Conservation (phyloP, 2,329 filamentous ascomycete species). For the Exutisphaerella laricina region DNA sequence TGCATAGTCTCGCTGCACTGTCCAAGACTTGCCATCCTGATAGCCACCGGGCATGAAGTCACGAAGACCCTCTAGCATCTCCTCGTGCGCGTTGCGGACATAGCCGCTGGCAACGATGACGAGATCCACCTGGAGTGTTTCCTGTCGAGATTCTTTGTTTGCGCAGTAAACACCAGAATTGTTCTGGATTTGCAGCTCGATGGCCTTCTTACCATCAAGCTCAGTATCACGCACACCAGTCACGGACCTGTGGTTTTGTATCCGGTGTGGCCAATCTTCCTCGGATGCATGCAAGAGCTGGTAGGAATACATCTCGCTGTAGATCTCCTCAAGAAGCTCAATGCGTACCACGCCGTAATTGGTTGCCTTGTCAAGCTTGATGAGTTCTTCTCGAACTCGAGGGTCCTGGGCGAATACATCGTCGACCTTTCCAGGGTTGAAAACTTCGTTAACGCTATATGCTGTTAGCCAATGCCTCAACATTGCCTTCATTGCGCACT, state of each 20-base stretch:
- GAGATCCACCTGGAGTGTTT: slow-evolving; percentile 69
- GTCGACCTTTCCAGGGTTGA: slow-evolving; percentile 82
- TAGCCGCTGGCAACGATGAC: slow-evolving; percentile 89
- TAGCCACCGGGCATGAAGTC: slow-evolving; percentile 57
- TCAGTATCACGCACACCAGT: slow-evolving; percentile 43
- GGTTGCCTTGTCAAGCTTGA: slow-evolving; percentile 70
- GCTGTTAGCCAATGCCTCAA: slow-evolving; percentile 40
- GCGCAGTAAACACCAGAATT: slow-evolving; percentile 41
- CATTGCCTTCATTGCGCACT: slow-evolving; percentile 49
- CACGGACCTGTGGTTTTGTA: slow-evolving; percentile 65
- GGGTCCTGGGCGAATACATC: slow-evolving; percentile 64
- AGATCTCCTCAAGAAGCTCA: slow-evolving; percentile 83
- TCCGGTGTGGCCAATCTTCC: slow-evolving; percentile 72
- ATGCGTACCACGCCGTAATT: slow-evolving; percentile 94
- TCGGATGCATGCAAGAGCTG: slow-evolving; percentile 66
- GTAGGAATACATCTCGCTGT: slow-evolving; percentile 83
- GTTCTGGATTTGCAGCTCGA: slow-evolving; percentile 58
- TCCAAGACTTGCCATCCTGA: slow-evolving; percentile 49
- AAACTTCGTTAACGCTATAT: slow-evolving; percentile 75
- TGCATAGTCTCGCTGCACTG: slow-evolving; percentile 71
- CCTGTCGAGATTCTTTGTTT: slow-evolving; percentile 34
- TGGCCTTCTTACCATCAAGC: slow-evolving; percentile 36
- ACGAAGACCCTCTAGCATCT: slow-evolving; percentile 64
- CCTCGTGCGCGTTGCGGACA: slow-evolving; percentile 67
- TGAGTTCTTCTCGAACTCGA: slow-evolving; percentile 53